Base-by-base conservation (phyloP, 192 early-diverging fungal genomes). In the Chytriomyces sp. region DNA sequence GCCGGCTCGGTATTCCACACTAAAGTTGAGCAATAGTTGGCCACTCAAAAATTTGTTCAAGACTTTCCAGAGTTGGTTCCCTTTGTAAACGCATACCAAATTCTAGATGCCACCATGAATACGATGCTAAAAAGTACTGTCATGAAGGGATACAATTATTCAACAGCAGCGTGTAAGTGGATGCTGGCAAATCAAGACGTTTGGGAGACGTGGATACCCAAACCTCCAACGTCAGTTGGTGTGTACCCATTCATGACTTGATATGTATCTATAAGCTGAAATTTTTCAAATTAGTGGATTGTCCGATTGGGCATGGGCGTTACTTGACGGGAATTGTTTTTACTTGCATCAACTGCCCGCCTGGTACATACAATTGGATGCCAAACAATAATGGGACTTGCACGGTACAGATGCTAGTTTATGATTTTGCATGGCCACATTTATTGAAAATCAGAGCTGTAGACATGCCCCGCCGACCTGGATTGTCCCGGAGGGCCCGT, bases 171-270 rank as follows among this genome's bases (percentile, higher is more conserved):
- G 3, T 58, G 56, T 58, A 12, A 58, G 30, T 58, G 56, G 56
- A 30, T 58, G 44, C 10, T 30, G 28, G 56, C 22, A 10, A 59
- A 59, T 31, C 30, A 59, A 31, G 25, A 71, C 39, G 22, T 33
- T 0, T 71, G 69, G 69, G 17, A 25, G 2, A 17, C 22, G 30
- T 71, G 69, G 69, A 71, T 71, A 14, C 69, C 69, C 6, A 37
- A 5, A 40, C 56, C 69, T 28, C 69, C 69, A 4, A 38, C 33
- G 34, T 57, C 69, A 17, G 62, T 44, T 28, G 40, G 39, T 44
- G 28, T n/a, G 32, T n/a, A 49, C 44, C 14, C 1, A 12, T 49
- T 49, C 22, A 14, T 49, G 14, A 14, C 44, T 1, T 2, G 14
- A n/a, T 1, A 22, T 49, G 10, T 49, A 49, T 49, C n/a, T n/a